Conservation (phyloP, 1,139 yeast genomes). For the Yamadazyma atlantica region DNA sequence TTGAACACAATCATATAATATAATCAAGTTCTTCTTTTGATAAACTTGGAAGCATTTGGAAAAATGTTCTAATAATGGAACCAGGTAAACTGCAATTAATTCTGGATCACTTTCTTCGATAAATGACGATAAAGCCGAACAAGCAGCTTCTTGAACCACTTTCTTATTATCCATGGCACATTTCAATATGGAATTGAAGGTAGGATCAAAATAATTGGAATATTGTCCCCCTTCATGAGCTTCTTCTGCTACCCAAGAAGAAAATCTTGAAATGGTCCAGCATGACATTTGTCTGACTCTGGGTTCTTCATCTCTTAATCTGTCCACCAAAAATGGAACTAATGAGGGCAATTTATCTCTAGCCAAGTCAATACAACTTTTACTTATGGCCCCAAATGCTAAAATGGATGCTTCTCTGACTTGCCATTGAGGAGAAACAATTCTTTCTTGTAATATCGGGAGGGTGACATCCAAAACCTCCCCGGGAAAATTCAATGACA, state of each 20-base stretch:
- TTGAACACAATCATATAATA: conserved; percentile 89
- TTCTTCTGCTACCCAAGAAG: conserved; percentile 76
- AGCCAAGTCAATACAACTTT: conserved; percentile 77
- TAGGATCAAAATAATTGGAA: conserved; percentile 70
- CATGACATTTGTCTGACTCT: conserved; percentile 91
- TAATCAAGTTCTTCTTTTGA: conserved; percentile 77
- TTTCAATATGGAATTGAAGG: conserved; percentile 69
- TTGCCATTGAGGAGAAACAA: conserved; percentile 77
- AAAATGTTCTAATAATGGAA: conserved; percentile 66
- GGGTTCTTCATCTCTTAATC: conserved; percentile 73
- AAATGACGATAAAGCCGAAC: conserved; percentile 80
- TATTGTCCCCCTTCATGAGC: conserved; percentile 61
- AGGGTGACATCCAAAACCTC: conserved; percentile 66
- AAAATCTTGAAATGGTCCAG: conserved; percentile 90
- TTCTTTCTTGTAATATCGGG: conserved; percentile 73
- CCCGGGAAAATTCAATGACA: conserved; percentile 68
- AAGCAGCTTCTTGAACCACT: conserved; percentile 93
- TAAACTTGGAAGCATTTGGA: conserved; percentile 72
- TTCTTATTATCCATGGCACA: conserved; percentile 83
- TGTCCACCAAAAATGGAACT: conserved; percentile 81
- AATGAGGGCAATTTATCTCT: conserved; percentile 73
- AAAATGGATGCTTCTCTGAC: conserved; percentile 89
- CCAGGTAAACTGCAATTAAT: conserved; percentile 49
- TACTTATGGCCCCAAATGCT: conserved; percentile 94
- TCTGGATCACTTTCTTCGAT: conserved; percentile 75